phyloP scores from a whole-genome alignment of 345 rosid species.

The Sisymbrium altissimum region DNA sequence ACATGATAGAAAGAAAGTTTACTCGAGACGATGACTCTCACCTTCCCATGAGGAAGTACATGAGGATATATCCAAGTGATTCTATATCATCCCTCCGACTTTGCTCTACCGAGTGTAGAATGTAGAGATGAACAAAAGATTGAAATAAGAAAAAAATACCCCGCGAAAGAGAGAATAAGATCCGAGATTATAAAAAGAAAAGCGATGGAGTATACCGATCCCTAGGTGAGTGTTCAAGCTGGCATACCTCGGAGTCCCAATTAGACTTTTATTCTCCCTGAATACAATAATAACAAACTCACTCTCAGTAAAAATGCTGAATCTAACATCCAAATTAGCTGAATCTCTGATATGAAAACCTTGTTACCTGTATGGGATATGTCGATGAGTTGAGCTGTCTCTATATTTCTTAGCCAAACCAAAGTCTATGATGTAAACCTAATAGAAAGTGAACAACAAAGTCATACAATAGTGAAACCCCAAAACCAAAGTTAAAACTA shows the following conservation, averaged over 20 bases:
- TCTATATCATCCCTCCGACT: constrained; percentile 99
- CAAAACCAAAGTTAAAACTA: not conserved
- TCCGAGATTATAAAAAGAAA: not conserved
- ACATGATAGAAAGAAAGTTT: not conserved
- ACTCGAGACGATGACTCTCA: constrained; percentile 36
- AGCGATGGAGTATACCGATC: constrained; percentile 51
- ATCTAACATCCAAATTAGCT: not conserved
- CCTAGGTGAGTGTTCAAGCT: constrained; percentile 99
- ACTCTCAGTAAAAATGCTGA: not conserved
- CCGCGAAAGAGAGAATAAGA: not conserved
- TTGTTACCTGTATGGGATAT: constrained; percentile 80
- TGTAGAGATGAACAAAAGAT: not conserved
- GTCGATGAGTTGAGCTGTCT: constrained; percentile 77
- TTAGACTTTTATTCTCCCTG: constrained; percentile 95
- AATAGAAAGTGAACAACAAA: constrained; percentile 1
- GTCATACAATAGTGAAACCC: not conserved
- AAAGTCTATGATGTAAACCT: constrained; percentile 89
- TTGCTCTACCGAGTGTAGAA: constrained; percentile 57
- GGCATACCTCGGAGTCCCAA: constrained; percentile 99
- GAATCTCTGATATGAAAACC: not conserved
- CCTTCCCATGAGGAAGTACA: constrained; percentile 98
- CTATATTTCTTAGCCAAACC: constrained; percentile 93
- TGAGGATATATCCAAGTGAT: constrained; percentile 95
- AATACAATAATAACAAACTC: not conserved
- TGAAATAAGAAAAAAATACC: not conserved